phyloP scores from a whole-genome alignment of 1,139 yeast species.

The Yamadazyma oceani region DNA sequence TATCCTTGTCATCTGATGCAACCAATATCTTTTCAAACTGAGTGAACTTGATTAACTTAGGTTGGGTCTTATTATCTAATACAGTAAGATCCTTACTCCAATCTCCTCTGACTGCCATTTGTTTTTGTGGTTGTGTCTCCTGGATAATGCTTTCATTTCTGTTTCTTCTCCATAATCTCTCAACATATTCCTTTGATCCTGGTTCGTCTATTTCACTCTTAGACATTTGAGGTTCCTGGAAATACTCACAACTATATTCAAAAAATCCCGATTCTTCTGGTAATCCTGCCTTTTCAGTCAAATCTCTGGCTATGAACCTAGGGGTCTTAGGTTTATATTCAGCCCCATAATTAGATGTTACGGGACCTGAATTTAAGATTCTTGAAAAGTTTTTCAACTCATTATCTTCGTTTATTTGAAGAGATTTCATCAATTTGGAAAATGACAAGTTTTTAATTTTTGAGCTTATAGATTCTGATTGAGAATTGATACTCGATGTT shows the following conservation, averaged over 20 bases:
- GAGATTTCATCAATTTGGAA: slow-evolving; percentile 42
- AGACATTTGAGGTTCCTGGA: slow-evolving; percentile 95
- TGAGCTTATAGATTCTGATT: slow-evolving; percentile 37
- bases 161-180: slow-evolving; percentile 84
- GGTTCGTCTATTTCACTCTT: slow-evolving; percentile 87
- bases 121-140: slow-evolving; percentile 88
- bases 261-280: slow-evolving; percentile 77
- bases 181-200: slow-evolving; percentile 83
- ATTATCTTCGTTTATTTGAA: slow-evolving; percentile 44
- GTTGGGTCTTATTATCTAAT: slow-evolving; percentile 76
- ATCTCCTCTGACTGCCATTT: slow-evolving; percentile 76
- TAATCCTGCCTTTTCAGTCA: slow-evolving; percentile 38
- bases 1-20: slow-evolving; percentile 83
- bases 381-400: slow-evolving; percentile 39
- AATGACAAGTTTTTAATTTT: slow-evolving; percentile 41
- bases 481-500: slow-evolving; percentile 23
- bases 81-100: slow-evolving; percentile 72
- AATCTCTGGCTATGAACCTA: slow-evolving; percentile 44
- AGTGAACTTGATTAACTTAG: slow-evolving; percentile 74
- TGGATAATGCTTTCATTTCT: slow-evolving; percentile 85
- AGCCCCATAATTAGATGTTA: slow-evolving; percentile 49
- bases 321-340: slow-evolving; percentile 54
- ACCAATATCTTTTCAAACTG: slow-evolving; percentile 88
- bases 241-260: slow-evolving; percentile 87
- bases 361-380: slow-evolving; percentile 41